Conservation (phyloP, 2,329 filamentous ascomycete genomes). For the Talaromyces sp. region DNA sequence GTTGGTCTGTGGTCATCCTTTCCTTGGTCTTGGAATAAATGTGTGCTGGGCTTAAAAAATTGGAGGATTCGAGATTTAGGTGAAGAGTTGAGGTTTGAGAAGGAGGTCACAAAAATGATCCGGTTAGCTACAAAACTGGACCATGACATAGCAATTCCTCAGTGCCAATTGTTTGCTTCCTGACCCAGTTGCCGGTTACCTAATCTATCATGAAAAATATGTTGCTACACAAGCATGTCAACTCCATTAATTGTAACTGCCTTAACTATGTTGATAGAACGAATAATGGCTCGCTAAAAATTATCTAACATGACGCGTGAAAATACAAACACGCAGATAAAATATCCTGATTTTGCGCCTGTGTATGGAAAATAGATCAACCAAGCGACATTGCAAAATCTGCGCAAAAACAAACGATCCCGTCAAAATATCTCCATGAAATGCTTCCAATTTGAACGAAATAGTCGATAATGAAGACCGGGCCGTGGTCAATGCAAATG, state of each 20-base stretch:
- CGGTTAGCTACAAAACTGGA: too few species aligned
- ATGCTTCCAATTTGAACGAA: slow-evolving; percentile 19
- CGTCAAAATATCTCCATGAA: slow-evolving; percentile 30
- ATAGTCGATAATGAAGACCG: not conserved
- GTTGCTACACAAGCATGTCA: not conserved
- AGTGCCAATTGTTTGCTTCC: not conserved
- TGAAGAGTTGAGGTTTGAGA: not conserved
- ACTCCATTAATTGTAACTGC: slow-evolving; percentile 2
- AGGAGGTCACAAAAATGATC: not conserved
- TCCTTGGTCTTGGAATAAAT: not conserved
- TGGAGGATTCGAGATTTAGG: not conserved
- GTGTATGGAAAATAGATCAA: not conserved
- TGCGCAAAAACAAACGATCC: slow-evolving; percentile 24
- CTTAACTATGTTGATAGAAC: slow-evolving; percentile 8
- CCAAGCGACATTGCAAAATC: slow-evolving; percentile 20
- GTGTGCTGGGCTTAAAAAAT: too few species aligned
- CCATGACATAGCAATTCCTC: too few species aligned
- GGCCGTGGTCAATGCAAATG: not conserved
- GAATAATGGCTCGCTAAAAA: slow-evolving; percentile 7
- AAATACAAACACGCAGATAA: slow-evolving; percentile 4
- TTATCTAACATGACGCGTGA: not conserved
- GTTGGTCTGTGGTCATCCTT: not conserved
- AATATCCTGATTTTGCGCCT: not conserved
- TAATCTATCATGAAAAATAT: not conserved
- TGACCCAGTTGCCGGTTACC: not conserved